phyloP scores from a whole-genome alignment of 176 grass and related monocot genomes.

The Musa beccarii region DNA sequence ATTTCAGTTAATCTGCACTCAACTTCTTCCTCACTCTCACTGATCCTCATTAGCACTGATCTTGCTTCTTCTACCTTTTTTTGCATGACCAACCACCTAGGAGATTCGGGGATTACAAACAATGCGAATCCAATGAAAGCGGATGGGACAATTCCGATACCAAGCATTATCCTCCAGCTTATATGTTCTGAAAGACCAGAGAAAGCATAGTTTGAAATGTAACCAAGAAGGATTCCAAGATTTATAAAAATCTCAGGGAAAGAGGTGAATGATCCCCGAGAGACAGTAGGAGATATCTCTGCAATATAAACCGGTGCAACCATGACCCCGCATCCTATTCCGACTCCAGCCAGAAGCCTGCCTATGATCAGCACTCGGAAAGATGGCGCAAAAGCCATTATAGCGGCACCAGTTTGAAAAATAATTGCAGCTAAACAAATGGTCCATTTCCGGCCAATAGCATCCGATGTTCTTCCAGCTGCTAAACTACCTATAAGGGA shows the following conservation, averaged over 20 bases:
- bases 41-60: constrained; percentile 46
- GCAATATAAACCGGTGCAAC: constrained; percentile 81
- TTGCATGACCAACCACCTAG: constrained; percentile 67
- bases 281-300: constrained; percentile 59
- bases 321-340: constrained; percentile 75
- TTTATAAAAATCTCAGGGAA: constrained; percentile 94
- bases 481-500: constrained; percentile 75
- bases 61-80: constrained; percentile 38
- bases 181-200: constrained; percentile 58
- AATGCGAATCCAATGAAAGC: constrained; percentile 60
- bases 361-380: constrained; percentile 62
- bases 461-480: constrained; percentile 52
- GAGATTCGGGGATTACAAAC: constrained; percentile 68
- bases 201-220: constrained; percentile 77
- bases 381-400: constrained; percentile 74
- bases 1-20: constrained; percentile 52
- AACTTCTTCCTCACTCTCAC: constrained; percentile 39
- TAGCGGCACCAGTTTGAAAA: constrained; percentile 48
- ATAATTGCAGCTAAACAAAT: constrained; percentile 62
- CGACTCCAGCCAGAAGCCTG: constrained; percentile 59
- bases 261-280: constrained; percentile 52
- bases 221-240: constrained; percentile 72
- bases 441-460: constrained; percentile 67
- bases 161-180: constrained; percentile 83
- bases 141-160: constrained; percentile 68